Evolutionary conservation across 257 asterid genomes (phyloP).

Genomic region (Datura wrightii): DNA sequence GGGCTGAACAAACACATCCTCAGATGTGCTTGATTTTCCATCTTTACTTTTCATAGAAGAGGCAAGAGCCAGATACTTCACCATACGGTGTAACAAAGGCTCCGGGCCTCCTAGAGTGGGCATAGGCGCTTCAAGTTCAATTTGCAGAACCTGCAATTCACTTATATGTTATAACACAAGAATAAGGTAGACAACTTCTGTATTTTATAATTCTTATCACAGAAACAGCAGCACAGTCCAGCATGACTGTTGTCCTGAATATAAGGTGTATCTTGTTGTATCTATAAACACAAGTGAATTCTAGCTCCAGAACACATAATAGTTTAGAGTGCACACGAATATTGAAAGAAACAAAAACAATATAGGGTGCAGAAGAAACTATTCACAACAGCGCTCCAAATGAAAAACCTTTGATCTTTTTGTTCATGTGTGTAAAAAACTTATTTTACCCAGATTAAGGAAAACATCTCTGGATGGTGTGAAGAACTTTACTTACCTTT

Average conservation of each 20-base stretch:
- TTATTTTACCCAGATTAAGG: background rate
- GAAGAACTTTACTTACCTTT: conserved; percentile 56
- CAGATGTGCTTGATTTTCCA: conserved; percentile 58
- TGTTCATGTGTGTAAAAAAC: background rate
- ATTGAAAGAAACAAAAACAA: conserved; percentile 14
- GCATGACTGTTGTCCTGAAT: background rate
- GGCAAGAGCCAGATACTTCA: conserved; percentile 87
- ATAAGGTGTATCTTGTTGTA: conserved; percentile 4
- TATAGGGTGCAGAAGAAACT: background rate
- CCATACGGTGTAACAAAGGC: conserved; percentile 88
- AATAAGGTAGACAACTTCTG: conserved; percentile 1
- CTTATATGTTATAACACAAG: conserved; percentile 31
- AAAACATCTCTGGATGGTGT: background rate
- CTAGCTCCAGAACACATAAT: background rate
- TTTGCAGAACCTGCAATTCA: conserved; percentile 72
- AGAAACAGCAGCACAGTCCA: background rate
- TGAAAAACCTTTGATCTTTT: background rate
- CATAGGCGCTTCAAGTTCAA: conserved; percentile 76
- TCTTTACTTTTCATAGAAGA: conserved; percentile 73
- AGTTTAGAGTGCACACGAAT: background rate
- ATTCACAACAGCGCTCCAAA: background rate
- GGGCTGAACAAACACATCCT: conserved; percentile 62
- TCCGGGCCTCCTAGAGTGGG: conserved; percentile 77
- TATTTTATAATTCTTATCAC: conserved; percentile 16
- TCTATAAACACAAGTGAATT: conserved; percentile 13